These are phyloP conservation scores for Manihot esculenta DNA, from an alignment of 441 rosid species.

Conservation along the genomic window DNA sequence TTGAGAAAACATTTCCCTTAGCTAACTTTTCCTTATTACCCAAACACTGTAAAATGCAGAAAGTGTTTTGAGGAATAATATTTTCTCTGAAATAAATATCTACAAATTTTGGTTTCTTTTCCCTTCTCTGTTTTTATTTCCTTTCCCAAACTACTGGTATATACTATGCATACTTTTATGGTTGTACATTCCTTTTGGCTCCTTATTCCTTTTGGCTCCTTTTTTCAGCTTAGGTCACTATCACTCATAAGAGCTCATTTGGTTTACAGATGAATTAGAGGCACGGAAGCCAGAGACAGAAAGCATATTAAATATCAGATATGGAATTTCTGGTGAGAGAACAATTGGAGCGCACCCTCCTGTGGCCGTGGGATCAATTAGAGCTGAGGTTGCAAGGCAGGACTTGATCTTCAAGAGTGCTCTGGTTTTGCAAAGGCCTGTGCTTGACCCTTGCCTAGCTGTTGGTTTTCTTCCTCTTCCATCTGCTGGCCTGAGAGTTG, in stretches of 20 bases:
- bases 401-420: constrained; percentile 82
- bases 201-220: neutral
- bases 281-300: constrained; percentile 51
- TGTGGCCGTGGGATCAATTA: constrained; percentile 38
- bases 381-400: constrained; percentile 38
- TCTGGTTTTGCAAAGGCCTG: constrained; percentile 79
- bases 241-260: constrained; percentile 14
- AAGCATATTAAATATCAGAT: constrained; percentile 80
- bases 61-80: neutral
- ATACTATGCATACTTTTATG: too few species aligned
- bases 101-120: neutral
- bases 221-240: neutral
- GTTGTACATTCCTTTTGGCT: neutral
- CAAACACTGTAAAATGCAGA: neutral
- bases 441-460: constrained; percentile 90
- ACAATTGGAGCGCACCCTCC: constrained; percentile 86
- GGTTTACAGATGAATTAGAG: constrained; percentile 46
- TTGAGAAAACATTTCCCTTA: neutral
- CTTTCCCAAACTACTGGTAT: neutral
- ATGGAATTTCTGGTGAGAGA: constrained; percentile 77
- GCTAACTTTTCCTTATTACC: neutral
- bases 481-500: constrained; percentile 79
- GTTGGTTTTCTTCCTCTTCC: constrained; percentile 93
- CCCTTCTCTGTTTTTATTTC: neutral
- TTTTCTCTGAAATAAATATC: neutral